Evolutionary conservation across 257 asterid species (phyloP), one percentile per base, ranked within the genome.

Genomic region (Petunia secreta): DNA sequence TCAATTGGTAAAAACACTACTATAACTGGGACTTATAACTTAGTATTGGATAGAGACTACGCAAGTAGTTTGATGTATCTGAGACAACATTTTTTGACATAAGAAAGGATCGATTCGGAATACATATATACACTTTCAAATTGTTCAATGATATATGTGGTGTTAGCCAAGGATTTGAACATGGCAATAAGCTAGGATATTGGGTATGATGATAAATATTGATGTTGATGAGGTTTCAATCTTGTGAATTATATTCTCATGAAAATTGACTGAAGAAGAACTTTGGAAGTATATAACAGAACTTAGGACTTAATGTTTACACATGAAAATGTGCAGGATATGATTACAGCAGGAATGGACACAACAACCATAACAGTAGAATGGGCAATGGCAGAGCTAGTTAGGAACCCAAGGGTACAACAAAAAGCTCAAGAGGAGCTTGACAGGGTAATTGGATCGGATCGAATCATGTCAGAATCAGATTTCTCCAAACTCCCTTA

Each of bases 341-440:
- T 91, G 98, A 91, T 94, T 79, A 88, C 97, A 1, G 98, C 98
- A 0, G 98, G 97, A 63, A 92, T 94, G 97, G 98, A 94, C 90
- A 94, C 98, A 0, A 88, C 94, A 48, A 83, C 98, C n/a, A 94
- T 93, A 71, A 85, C 94, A 0, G 95, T 85, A 4, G 98, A 94
- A 54, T 94, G 98, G 98, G 95, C 90, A 4, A 57, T 94, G 87
- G 98, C 97, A 0, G 98, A 92, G 89, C 77, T 94, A 82, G 94
- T 94, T 0, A 81, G 87, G 84, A 94, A 91, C 85, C 98, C 97
- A 1, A 82, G 97, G 79, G 98, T 92, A 39, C 98, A 94, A 79
- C 89, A 87, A 13, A 94, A 94, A 88, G 88, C 88, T 54, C 98
- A 94, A 63, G 96, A 92, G 63, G 98, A 94, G 68, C 90, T 94